Evolutionary conservation across 2,329 filamentous ascomycete genomes (phyloP), one percentile per base, ranked within the genome.

Genomic region (Colletotrichum caudatum): DNA sequence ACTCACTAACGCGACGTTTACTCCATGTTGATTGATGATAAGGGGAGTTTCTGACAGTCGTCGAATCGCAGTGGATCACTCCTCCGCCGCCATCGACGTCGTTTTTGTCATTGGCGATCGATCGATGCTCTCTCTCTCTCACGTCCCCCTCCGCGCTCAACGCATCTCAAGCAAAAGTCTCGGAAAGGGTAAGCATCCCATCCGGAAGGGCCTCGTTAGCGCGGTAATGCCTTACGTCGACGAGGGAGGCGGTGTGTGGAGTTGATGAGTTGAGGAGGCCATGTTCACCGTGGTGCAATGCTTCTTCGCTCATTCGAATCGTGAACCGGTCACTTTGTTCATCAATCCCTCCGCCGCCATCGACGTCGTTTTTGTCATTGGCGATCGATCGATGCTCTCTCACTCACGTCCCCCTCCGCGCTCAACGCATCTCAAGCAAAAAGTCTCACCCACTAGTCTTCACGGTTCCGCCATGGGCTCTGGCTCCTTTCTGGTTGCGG

Each of bases 221-320:
- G 57, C 23, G 35, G 23, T n/a, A 58, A n/a, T 69, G 64, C 69
- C 50, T 72, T 60, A 70, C 35, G 23, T 66, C 66, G 51, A 66
- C 66, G n/a, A 23, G 9, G 46, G n/a, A 37, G 64, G 64, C 50
- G 33, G 56, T 64, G 66, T 61, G 69, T 33, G 14, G 50, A 8
- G 50, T 53, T 53, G 9, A 29, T 12, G 66, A 37, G 60, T n/a
- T 64, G 14, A 26, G 37, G 66, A 64, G 66, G 48, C 60, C 33
- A 41, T 65, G 66, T 33, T 33, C 18, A 8, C 35, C 14, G 11
- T 53, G 51, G n/a, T 29, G 23, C 8, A 14, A 7, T 29, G 23
- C 26, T 29, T 29, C 29, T 29, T 29, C 23, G n/a, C 48, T 51
- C 20, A 8, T 41, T 59, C 51, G 53, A 71, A 68, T 54, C 51